Evolutionary conservation across 192 early-diverging fungal genomes (phyloP), one percentile per base, ranked within the genome.

Genomic region (Linnemannia elongata): DNA sequence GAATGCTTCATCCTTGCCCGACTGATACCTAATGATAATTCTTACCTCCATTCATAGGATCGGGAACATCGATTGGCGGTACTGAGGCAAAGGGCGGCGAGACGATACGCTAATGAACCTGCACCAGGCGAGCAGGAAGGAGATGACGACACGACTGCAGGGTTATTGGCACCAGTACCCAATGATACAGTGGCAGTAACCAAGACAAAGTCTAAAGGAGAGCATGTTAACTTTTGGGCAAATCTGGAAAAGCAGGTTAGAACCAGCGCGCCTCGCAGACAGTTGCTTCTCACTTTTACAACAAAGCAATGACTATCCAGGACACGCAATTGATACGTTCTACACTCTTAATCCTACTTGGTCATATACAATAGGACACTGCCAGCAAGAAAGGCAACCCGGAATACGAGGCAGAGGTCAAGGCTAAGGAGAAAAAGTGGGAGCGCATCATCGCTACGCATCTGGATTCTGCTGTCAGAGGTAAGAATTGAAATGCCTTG

Each of bases 391-490:
- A 70, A 42, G 90, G 78, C 47, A 94, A 95, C 77, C 87, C 90
- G 22, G 93, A 94, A 76, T 76, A 84, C 44, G 91, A 92, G 55
- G 91, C 88, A 17, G 94, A 96, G 72, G 80, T 89, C 69, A 81
- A 87, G n/a, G 88, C 82, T 24, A 91, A 91, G 54, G 80, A 93
- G 47, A 83, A 89, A 6, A 90, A 94, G 68, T 88, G 88, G 82
- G 91, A 94, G 49, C 88, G 89, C 38, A 83, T 93, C 33, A 89
- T 89, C 66, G 94, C 94, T 8, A 94, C 92, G 94, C 94, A 94
- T 88, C 85, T 95, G n/a, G 94, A 89, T 75, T 88, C 90, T 54
- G 90, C 71, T 5, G 52, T 82, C 13, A 88, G 82, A 82, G 88
- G 85, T 87, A 72, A 78, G 36, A 24, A 30, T 4, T 52, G 20